phyloP scores from a whole-genome alignment of 2,329 filamentous ascomycete species.

The Aspergillus candidus region DNA sequence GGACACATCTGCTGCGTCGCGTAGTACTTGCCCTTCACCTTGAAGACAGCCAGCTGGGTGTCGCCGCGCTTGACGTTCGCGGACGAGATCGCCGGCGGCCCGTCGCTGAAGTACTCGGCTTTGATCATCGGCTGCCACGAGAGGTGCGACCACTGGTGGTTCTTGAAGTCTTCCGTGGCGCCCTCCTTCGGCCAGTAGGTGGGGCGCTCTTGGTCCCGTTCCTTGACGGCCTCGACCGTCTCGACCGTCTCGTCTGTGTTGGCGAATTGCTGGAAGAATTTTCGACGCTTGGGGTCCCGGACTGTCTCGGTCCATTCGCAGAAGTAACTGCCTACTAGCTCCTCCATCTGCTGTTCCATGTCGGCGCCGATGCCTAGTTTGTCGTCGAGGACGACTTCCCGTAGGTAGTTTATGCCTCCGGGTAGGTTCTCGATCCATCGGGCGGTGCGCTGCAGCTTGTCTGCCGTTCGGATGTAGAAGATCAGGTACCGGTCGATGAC shows the following conservation, averaged over 20 bases:
- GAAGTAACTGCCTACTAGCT: constrained; percentile 76
- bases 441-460: constrained; percentile 82
- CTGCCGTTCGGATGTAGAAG: constrained; percentile 89
- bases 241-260: constrained; percentile 70
- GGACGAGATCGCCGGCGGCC: constrained; percentile 62
- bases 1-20: constrained; percentile 93
- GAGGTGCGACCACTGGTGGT: constrained; percentile 57
- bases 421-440: constrained; percentile 81
- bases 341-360: constrained; percentile 81
- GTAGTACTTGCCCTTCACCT: constrained; percentile 72
- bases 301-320: constrained; percentile 88
- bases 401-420: constrained; percentile 75
- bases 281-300: constrained; percentile 59
- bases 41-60: constrained; percentile 83
- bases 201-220: constrained; percentile 68
- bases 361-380: constrained; percentile 78
- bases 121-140: constrained; percentile 76
- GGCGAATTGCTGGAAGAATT: constrained; percentile 73
- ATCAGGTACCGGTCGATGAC: constrained; percentile 85
- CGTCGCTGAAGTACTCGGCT: constrained; percentile 61
- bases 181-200: constrained; percentile 69
- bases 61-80: constrained; percentile 79
- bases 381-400: constrained; percentile 76
- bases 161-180: constrained; percentile 65
- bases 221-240: constrained; percentile 62